A percentile compares a stretch with the other conserved stretches of the same genome.
These are phyloP conservation scores for Apostasia ramifera DNA, from an alignment of 106 monocot species.

Conservation along the genomic window DNA sequence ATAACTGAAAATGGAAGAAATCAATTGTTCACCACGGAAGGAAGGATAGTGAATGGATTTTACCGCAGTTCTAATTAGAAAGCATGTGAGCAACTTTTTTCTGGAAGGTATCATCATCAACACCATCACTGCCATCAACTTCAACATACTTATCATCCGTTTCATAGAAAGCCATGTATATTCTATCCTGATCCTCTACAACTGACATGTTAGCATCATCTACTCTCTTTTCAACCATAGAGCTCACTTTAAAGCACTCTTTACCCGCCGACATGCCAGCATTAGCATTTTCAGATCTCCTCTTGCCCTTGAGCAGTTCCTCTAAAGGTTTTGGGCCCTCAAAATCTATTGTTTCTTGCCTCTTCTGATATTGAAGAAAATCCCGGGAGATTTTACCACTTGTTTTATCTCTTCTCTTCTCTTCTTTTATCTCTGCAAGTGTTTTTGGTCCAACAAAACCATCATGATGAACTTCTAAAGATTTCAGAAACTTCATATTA, in stretches of 20 bases:
- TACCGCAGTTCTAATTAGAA: neutral
- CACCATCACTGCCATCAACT: slow-evolving; percentile 14
- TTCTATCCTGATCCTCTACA: neutral
- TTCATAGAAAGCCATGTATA: neutral
- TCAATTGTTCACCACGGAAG: neutral
- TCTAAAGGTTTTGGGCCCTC: slow-evolving; percentile 21
- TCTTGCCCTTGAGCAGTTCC: slow-evolving; percentile 39
- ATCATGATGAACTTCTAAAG: neutral
- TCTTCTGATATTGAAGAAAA: neutral
- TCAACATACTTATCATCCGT: neutral
- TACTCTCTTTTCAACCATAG: neutral
- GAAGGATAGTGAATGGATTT: neutral
- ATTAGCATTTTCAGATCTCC: neutral
- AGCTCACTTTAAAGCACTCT: neutral
- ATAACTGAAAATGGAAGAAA: neutral
- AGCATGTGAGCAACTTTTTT: slow-evolving; percentile 19
- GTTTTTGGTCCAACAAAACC: slow-evolving; percentile 39
- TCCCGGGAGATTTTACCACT: neutral
- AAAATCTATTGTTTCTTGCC: neutral
- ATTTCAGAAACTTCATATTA: neutral
- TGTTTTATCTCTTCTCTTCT: slow-evolving; percentile 24
- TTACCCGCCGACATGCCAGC: neutral
- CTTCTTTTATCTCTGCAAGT: slow-evolving; percentile 50
- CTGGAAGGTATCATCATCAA: slow-evolving; percentile 10
- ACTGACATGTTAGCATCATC: neutral